Evolutionary conservation across 352 stramenopile species (phyloP), one percentile per base, ranked within the genome.

Genomic region (Globisporangium polare): DNA sequence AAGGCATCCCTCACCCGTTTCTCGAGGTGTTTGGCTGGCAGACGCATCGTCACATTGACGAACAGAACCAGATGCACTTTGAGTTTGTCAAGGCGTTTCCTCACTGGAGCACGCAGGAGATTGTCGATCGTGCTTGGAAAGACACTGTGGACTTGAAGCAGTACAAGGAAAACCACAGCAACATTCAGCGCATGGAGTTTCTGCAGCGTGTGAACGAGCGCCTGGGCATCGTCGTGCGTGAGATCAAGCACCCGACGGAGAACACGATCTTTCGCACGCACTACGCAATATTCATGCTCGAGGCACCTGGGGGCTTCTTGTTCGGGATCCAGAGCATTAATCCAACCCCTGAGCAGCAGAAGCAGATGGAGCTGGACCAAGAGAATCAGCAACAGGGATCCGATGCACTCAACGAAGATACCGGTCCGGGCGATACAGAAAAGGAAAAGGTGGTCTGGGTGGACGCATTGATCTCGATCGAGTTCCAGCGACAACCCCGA

Each of bases 21-120:
- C 26, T 73, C 39, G 66, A 74, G 26, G 56, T 79, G n/a, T 74
- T 79, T 60, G 72, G 72, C 24, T 79, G 72, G 72, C 53, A 66
- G 26, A 73, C 69, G 20, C 67, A 60, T 17, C 72, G 69, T 22
- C 66, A 79, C 60, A 53, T 79, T 5, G 68, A 78, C 57, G 29
- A 29, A 10, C 13, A 43, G 39, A 76, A 70, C 63, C 63, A 74
- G 46, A 74, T 77, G 68, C 69, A 77, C 22, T 79, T 79, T 37
- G 72, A 77, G 59, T 73, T 79, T 46, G 56, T 43, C 52, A 77
- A 77, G 60, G 24, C 8, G 17, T 79, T 77, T 22, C 55, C 58
- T 9, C 68, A 79, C 50, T 24, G 75, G 37, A 63, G 39, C 13
- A 66, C 60, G 12, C 13, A 31, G 6, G 67, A 74, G 9, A 53